Evolutionary conservation across 768 basidiomycete species (phyloP), one percentile per base, ranked within the genome.

Genomic region (Clavaria fumosa): DNA sequence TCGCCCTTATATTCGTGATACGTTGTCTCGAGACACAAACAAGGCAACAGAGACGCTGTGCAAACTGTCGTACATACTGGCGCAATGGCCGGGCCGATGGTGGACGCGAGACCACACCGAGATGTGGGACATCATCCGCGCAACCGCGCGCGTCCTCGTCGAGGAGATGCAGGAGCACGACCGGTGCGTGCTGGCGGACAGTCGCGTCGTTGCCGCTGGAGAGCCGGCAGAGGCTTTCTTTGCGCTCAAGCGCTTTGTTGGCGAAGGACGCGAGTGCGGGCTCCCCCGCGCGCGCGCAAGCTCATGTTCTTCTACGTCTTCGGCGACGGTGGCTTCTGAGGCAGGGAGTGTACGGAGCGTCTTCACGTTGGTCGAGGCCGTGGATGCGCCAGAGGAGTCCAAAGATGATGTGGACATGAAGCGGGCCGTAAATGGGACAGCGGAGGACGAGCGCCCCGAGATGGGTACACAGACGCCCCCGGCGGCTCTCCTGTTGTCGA

Each of bases 71-170:
- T 59, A 64, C 19, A 49, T 60, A 20, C 69, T 75, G 43, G 69
- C 73, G 4, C 63, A 65, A 42, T 82, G 79, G 79, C 75, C 77
- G 17, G 71, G 70, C 15, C 68, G 68, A 45, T 70, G 69, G 65
- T 82, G 78, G 75, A 63, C 66, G 19, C 66, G 63, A 36, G 72
- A 78, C 45, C 75, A 75, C 51, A 53, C 62, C 4, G 79, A 79
- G 56, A 64, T 78, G 47, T 65, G 62, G 52, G 60, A 68, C 35
- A 61, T 79, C 30, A 64, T 78, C 23, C 64, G 66, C 31, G 64
- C 68, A 23, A 72, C 76, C 52, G 64, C 71, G 23, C 59, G 67
- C 41, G 66, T 76, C 24, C 55, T 83, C 21, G 73, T 65, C 11
- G 79, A 79, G 49, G 78, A 82, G 53, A 61, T 81, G 35, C 62